phyloP scores from a whole-genome alignment of 164 flowering plant genomes.

The Stephania japonica region DNA sequence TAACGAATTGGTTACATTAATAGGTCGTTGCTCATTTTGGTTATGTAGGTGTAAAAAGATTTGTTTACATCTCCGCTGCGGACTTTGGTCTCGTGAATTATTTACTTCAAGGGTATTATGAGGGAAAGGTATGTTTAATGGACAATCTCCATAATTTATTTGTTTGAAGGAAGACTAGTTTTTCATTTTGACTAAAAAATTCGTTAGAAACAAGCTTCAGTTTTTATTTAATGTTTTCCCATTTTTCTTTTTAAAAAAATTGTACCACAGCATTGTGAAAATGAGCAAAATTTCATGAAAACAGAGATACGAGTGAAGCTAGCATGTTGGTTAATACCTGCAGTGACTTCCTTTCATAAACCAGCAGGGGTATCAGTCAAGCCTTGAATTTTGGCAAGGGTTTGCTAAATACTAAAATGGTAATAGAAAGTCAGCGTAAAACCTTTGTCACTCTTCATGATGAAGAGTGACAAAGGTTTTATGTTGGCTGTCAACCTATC shows the following conservation, averaged over 20 bases:
- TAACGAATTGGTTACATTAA: neutral
- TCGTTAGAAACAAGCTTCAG: neutral
- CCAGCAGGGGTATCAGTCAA: neutral
- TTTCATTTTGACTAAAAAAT: neutral
- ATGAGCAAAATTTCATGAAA: neutral
- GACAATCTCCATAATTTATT: neutral
- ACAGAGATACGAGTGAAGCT: neutral
- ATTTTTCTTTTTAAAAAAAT: neutral
- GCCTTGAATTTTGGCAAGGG: neutral
- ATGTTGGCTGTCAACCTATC: no score
- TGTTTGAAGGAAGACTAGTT: neutral
- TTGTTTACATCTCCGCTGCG: constrained; percentile 93
- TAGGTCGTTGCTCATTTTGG: constrained; percentile 4
- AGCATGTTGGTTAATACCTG: neutral
- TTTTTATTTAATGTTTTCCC: neutral
- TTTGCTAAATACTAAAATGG: neutral
- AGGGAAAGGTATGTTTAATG: constrained; percentile 71
- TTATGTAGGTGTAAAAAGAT: constrained; percentile 79
- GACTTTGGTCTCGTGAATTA: constrained; percentile 83
- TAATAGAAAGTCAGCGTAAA: no score
- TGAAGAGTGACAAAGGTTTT: no score
- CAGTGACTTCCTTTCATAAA: neutral
- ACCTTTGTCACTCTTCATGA: no score
- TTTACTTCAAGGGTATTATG: constrained; percentile 80
- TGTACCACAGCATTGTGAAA: neutral